Evolutionary conservation across 2,329 filamentous ascomycete species (phyloP), one percentile per base, ranked within the genome.

Genomic region (Pyrenochaeta sp.): DNA sequence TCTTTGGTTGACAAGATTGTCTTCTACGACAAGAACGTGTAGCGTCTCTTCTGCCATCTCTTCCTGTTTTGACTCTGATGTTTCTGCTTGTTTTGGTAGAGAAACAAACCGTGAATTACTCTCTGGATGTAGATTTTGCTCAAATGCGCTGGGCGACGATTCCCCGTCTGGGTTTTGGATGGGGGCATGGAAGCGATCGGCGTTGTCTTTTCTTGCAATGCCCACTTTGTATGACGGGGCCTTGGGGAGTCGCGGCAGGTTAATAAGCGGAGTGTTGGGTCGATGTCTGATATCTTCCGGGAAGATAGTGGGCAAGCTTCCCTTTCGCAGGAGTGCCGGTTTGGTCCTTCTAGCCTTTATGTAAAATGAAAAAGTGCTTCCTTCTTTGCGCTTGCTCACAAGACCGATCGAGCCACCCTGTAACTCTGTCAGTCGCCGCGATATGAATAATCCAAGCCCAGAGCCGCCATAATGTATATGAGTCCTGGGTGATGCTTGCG

Each of bases 1-100:
- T 26, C 63, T 65, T 34, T 74, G 72, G 36, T 75, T 74, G 26
- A 74, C 61, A 5, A 72, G 53, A 28, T 75, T 74, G 50, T 75
- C 72, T 55, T 68, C 67, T 2, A 70, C 68, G 9, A 71, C 42
- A 1, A 71, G 54, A 10, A 69, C 54, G 19, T 67, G 58, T 1
- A 67, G 28, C 7, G 44, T 46, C 9, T 50, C 35, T 4, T 50
- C 39, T 3, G 35, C 44, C 15, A 28, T 52, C 11, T 49, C 43
- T 14, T 39, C 32, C 11, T 40, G 47, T 26, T 52, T 53, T 4
- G 48, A 7, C 19, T 50, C 42, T 35, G 36, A 35, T 7, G 45
- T 15, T 7, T 45, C 30, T 7, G 47, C n/a, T n/a, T n/a, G 45
- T 2, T 35, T 52, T 14, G 41, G 43, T 15, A 41, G 44, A 3